Conservation (phyloP, 2,329 filamentous ascomycete genomes). For the Aspergillus pseudoviridinutans region DNA sequence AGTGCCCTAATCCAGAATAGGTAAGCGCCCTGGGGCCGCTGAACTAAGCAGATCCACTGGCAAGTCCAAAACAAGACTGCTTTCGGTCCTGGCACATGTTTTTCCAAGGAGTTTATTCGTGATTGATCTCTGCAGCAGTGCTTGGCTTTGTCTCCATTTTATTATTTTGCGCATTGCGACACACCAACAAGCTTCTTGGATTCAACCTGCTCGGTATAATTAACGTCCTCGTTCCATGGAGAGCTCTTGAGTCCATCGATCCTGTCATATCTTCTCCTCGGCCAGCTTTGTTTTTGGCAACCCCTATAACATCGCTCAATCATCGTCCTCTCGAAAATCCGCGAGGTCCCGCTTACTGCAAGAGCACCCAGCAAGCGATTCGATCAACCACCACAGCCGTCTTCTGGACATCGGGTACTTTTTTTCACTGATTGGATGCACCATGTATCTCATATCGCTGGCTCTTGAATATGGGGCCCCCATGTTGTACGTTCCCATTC, state of each 20-base stretch:
- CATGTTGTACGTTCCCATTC: conserved; percentile 39
- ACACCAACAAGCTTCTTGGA: background rate
- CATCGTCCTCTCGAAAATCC: background rate
- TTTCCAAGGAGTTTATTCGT: background rate
- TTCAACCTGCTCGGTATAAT: background rate
- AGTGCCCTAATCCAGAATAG: background rate
- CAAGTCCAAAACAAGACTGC: background rate
- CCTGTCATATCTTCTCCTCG: background rate
- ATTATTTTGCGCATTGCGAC: background rate
- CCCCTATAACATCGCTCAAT: background rate
- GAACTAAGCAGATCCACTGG: background rate
- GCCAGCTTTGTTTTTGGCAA: background rate
- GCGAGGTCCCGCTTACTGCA: background rate
- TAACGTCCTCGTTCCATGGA: background rate
- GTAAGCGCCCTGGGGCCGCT: background rate
- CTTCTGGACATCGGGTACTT: background rate
- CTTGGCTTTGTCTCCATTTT: background rate
- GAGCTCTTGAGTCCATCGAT: background rate
- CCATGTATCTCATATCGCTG: conserved; percentile 38
- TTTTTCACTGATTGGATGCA: conserved; percentile 5
- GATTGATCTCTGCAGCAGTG: background rate
- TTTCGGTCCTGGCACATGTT: background rate
- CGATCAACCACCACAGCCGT: background rate
- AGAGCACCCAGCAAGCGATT: background rate
- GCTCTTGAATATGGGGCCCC: conserved; percentile 47